Percentiles rank a stretch among this genome's conserved stretches.
phyloP scores from a whole-genome alignment of 2,329 filamentous ascomycete species.

The Ophiostoma ulmi region DNA sequence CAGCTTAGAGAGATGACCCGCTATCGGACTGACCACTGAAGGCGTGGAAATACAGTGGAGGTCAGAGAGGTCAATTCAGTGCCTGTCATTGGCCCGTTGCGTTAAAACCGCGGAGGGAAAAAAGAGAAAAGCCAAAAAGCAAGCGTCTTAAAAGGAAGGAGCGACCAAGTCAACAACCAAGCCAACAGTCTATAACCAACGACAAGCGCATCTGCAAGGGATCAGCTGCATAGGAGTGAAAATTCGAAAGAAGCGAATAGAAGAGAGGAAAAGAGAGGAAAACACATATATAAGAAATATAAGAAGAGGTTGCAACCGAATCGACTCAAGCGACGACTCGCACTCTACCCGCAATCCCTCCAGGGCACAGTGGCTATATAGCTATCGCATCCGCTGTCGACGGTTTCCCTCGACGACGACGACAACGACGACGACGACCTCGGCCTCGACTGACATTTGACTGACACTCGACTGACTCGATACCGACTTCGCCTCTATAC shows the following conservation, averaged over 20 bases:
- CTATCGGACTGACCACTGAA: conserved; percentile 11
- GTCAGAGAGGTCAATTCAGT: conserved; percentile 13
- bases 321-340: not conserved
- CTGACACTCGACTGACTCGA: not conserved
- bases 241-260: not conserved
- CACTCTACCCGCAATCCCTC: not conserved
- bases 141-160: not conserved
- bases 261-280: not conserved
- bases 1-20: not conserved
- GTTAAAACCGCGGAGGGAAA: conserved; percentile 20
- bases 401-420: not conserved
- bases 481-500: not conserved
- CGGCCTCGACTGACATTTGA: not conserved
- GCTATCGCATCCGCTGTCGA: not conserved
- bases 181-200: not conserved
- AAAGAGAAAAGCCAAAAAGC: conserved; percentile 13
- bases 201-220: conserved; percentile 8
- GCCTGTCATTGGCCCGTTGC: conserved; percentile 17
- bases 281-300: not conserved
- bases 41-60: conserved; percentile 16
- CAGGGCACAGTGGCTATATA: conserved; percentile 5
- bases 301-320: not conserved
- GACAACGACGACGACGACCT: not conserved
- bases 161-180: not conserved
- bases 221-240: not conserved